Evolutionary conservation across 2,329 filamentous ascomycete genomes (phyloP).

Genomic region (Esteya vermicola): DNA sequence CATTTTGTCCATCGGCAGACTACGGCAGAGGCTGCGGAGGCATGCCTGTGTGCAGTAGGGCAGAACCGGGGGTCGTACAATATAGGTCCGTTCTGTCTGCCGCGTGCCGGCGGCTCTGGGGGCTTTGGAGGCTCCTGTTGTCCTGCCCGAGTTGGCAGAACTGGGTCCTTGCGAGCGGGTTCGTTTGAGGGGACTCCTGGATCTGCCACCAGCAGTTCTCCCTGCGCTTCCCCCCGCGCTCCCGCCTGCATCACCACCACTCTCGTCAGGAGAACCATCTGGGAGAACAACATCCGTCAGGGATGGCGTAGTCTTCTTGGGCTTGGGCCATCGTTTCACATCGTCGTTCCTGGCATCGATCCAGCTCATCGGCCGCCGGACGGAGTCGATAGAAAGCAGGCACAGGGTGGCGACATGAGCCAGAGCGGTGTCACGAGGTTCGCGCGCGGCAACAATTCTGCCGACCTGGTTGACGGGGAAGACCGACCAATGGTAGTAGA

Average conservation of each 20-base stretch:
- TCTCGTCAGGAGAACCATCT: not conserved
- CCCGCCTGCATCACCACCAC: not conserved
- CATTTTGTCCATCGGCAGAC: not conserved
- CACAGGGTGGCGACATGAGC: slow-evolving; percentile 4
- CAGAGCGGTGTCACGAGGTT: slow-evolving; percentile 1
- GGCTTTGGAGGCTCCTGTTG: too few species aligned
- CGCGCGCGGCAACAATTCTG: not conserved
- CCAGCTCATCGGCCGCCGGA: not conserved
- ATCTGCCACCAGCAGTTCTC: not conserved
- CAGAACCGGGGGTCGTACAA: not conserved
- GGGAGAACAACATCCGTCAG: not conserved
- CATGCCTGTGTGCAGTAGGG: slow-evolving; percentile 5
- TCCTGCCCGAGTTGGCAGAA: not conserved
- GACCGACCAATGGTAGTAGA: slow-evolving; percentile 3
- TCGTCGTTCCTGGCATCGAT: not conserved
- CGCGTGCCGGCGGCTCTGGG: not conserved
- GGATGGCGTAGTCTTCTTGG: not conserved
- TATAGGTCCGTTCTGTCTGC: not conserved
- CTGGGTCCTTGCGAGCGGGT: not conserved
- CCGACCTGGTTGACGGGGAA: not conserved
- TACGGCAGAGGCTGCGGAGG: not conserved
- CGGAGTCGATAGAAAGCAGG: not conserved
- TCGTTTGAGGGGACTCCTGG: not conserved
- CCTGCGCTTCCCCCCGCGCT: not conserved
- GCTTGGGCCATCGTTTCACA: slow-evolving; percentile 2